These are phyloP conservation scores for Oldenlandia corymbosa DNA, from an alignment of 257 asterid genomes.

Conservation along the genomic window DNA sequence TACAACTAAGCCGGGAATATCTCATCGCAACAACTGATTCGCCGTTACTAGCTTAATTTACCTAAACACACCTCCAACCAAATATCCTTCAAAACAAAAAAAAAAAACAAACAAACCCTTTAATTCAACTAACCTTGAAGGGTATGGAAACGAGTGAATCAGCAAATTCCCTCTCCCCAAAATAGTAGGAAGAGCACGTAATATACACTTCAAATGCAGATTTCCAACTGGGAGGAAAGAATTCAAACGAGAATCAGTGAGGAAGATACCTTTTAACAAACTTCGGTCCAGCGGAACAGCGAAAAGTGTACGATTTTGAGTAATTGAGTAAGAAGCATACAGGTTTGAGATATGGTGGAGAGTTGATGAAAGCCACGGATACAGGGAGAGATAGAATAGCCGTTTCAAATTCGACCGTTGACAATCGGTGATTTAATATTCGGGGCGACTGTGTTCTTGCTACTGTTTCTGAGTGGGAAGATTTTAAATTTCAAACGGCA, in stretches of 20 bases:
- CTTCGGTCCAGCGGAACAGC: constrained; percentile 3
- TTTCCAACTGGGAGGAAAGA: constrained; percentile 3
- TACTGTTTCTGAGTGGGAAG: background rate
- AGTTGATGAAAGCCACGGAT: constrained; percentile 10
- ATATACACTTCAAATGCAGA: background rate
- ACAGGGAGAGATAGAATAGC: constrained; percentile 17
- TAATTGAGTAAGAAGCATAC: too few relatives aligned
- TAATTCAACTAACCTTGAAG: too few relatives aligned
- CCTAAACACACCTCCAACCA: too few relatives aligned
- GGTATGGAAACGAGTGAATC: too few relatives aligned
- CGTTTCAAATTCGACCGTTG: constrained; percentile 38
- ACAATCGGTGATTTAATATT: constrained; percentile 12
- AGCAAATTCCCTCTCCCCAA: too few relatives aligned
- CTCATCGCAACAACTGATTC: background rate
- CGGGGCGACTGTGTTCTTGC: background rate
- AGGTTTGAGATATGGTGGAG: background rate
- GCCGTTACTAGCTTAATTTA: background rate
- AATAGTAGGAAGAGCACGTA: background rate
- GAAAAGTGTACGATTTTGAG: too few relatives aligned
- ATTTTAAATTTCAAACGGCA: constrained; percentile 28
- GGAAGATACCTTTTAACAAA: constrained; percentile 6
- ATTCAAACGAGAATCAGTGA: background rate
- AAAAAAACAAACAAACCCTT: too few relatives aligned
- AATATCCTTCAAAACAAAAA: too few relatives aligned
- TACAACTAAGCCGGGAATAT: background rate